A percentile compares a stretch with the other conserved stretches of the same genome.
phyloP scores from a whole-genome alignment of 2,329 filamentous ascomycete genomes.

The Monascus ruber region DNA sequence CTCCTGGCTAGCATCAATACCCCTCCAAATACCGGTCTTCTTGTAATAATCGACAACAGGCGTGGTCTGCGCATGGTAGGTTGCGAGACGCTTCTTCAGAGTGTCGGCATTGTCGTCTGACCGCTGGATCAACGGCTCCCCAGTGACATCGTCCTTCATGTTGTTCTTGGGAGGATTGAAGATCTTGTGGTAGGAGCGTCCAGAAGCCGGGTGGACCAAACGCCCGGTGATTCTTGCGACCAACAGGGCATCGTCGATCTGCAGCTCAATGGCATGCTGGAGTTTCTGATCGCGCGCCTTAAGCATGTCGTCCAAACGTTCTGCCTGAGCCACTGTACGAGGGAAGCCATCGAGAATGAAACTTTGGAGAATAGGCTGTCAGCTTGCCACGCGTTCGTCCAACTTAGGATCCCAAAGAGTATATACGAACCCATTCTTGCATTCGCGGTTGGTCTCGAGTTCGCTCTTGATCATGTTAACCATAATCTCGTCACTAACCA shows the following conservation, averaged over 20 bases:
- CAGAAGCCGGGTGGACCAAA: slow-evolving; percentile 87
- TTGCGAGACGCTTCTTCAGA: slow-evolving; percentile 83
- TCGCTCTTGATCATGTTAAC: slow-evolving; percentile 99
- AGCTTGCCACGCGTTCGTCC: too few relatives aligned
- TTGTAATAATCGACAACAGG: slow-evolving; percentile 96
- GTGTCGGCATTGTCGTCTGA: slow-evolving; percentile 95
- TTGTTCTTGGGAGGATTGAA: slow-evolving; percentile 93
- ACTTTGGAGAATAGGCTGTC: slow-evolving; percentile 35
- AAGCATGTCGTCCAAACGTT: slow-evolving; percentile 92
- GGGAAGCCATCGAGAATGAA: slow-evolving; percentile 99
- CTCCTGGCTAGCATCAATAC: slow-evolving; percentile 90
- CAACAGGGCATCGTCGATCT: slow-evolving; percentile 89
- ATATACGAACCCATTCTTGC: slow-evolving; percentile 73
- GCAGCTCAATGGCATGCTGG: slow-evolving; percentile 89
- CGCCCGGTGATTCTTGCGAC: slow-evolving; percentile 95
- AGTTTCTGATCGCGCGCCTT: slow-evolving; percentile 64
- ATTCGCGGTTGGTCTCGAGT: slow-evolving; percentile 86
- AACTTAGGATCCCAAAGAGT: slow-evolving; percentile 4
- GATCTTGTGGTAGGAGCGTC: slow-evolving; percentile 93
- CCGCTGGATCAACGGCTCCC: slow-evolving; percentile 91
- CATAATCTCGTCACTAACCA: slow-evolving; percentile 98
- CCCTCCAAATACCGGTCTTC: slow-evolving; percentile 93
- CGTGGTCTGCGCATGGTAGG: slow-evolving; percentile 87
- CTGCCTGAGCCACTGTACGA: slow-evolving; percentile 86
- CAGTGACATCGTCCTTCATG: slow-evolving; percentile 95